Base-by-base conservation (phyloP, 2,329 filamentous ascomycete genomes). In the Whalleya microplaca region DNA sequence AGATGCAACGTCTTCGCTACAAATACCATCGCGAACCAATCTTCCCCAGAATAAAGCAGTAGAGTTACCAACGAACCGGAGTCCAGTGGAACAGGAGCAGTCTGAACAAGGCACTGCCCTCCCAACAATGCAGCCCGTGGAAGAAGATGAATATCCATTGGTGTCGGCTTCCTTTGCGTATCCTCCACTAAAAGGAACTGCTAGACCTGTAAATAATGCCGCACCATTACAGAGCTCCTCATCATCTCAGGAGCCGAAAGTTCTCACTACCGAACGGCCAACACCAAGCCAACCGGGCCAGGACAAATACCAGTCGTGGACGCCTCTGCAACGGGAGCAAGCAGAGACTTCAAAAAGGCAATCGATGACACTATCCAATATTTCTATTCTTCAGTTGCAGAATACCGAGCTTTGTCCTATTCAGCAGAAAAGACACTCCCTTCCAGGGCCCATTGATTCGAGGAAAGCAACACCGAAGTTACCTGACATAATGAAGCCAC, bases 91-190 rank as follows among this genome's bases (percentile, higher is more conserved):
- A 45, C 47, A 56, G 41, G 64, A 63, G 27, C 47, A 54, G 21
- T 50, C 61, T 18, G 44, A 40, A 14, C 50, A 52, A 37, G 27
- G 50, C 8, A 48, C 53, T 2, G 16, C 20, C 5, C 50, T 47
- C 9, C 45, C 56, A 19, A 48, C 40, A 8, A 48, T 47, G 16
- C 53, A 65, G 41, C 50, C 61, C 4, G 64, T 64, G 19, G 63
- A 64, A 23, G 52, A 65, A 21, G n/a, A n/a, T n/a, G n/a, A n/a
- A n/a, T 66, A 66, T 41, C 65, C 69, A 10, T 42, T 70, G n/a
- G 59, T 65, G 14, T 69, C 62, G n/a, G 69, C 69, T 46, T 71
- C 69, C 6, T 71, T 71, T 37, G 59, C 65, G 3, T 70, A 66
- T 46, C 63, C 65, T 41, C 63, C 66, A 2, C 41, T 64, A 40